These are phyloP conservation scores for Ophiostoma sp. DNA, from an alignment of 2,329 filamentous ascomycete species.

Conservation along the genomic window DNA sequence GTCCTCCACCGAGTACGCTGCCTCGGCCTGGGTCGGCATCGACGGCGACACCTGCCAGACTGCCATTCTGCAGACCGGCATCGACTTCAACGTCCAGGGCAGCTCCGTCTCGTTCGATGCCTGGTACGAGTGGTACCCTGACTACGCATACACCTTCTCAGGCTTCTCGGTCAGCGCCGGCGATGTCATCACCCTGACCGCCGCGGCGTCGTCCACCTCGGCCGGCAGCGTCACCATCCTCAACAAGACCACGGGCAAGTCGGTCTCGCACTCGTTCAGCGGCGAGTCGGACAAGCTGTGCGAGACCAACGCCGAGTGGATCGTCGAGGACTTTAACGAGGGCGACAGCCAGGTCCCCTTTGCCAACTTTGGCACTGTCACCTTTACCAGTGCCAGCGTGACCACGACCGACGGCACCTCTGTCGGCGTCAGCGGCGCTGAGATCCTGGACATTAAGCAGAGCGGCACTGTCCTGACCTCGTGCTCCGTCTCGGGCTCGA, in stretches of 20 bases:
- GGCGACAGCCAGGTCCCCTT: conserved; percentile 30
- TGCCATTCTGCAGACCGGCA: conserved; percentile 32
- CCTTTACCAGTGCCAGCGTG: conserved; percentile 41
- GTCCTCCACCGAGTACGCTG: conserved; percentile 29
- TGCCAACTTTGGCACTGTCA: conserved; percentile 33
- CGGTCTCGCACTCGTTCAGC: conserved; percentile 40
- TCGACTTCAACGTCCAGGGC: conserved; percentile 28
- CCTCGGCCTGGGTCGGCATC: conserved; percentile 33
- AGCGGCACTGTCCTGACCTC: conserved; percentile 27
- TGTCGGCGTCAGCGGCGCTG: conserved; percentile 37
- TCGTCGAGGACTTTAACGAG: conserved; percentile 33
- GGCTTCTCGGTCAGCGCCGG: conserved; percentile 31
- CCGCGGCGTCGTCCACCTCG: conserved; percentile 37
- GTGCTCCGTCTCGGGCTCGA: conserved; percentile 27
- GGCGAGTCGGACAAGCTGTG: conserved; percentile 36
- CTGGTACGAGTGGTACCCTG: conserved; percentile 35
- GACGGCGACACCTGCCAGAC: conserved; percentile 32
- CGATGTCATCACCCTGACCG: conserved; percentile 32
- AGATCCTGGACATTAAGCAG: conserved; percentile 36
- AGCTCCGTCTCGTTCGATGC: conserved; percentile 24
- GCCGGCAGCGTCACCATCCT: conserved; percentile 28
- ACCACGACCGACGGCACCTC: conserved; percentile 31
- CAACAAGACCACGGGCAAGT: conserved; percentile 40
- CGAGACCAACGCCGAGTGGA: conserved; percentile 33
- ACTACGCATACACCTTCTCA: conserved; percentile 31